Percentiles rank a stretch among this genome's conserved stretches.
phyloP scores from a whole-genome alignment of 305 asterid genomes.

The Ajuga reptans region DNA sequence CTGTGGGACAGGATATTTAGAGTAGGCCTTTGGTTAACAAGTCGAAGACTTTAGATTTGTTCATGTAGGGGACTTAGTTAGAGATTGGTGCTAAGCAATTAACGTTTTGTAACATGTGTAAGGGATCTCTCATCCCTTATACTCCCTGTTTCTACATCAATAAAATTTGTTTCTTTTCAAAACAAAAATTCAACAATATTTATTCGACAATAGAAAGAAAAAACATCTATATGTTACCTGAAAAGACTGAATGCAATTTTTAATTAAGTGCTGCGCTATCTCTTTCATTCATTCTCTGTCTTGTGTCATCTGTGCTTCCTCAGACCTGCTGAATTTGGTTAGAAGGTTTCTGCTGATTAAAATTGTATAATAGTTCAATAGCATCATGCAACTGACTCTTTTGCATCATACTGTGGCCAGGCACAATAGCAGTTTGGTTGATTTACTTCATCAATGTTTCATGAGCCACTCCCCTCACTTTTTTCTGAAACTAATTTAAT shows the following conservation, averaged over 20 bases:
- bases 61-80: neutral
- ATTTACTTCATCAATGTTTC: neutral
- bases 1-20: neutral
- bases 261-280: neutral
- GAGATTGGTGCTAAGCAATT: neutral
- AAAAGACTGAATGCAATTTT: neutral
- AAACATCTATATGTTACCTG: neutral
- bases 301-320: neutral
- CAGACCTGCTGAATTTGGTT: neutral
- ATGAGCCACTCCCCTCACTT: neutral
- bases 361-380: constrained; percentile 8
- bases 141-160: too few relatives aligned
- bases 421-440: neutral
- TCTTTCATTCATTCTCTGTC: neutral
- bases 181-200: neutral
- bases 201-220: neutral
- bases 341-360: constrained; percentile 2
- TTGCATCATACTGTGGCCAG: constrained; percentile 15
- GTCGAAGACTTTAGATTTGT: neutral
- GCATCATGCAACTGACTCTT: neutral
- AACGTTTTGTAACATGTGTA: too few relatives aligned
- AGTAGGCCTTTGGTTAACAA: neutral
- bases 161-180: too few relatives aligned
- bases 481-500: constrained; percentile 1
- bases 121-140: too few relatives aligned